Evolutionary conservation across 1,139 yeast species (phyloP), one percentile per base, ranked within the genome.

Genomic region (Yamadazyma trypodendri): DNA sequence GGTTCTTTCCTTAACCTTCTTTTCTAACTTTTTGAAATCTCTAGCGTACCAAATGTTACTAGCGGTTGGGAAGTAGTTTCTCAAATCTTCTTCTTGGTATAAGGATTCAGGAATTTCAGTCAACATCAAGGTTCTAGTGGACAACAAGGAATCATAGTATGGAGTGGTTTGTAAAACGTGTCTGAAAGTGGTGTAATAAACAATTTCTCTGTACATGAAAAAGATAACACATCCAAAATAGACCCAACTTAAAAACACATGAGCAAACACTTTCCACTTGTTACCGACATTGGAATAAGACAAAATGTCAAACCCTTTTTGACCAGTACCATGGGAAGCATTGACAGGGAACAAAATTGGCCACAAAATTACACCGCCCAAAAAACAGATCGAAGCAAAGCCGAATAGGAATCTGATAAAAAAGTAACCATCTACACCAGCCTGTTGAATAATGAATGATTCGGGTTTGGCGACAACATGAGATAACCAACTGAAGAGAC

Each of bases 391-490:
- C 13, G 75, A 59, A 21, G 78, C 68, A 41, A 85, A 74, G 35
- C 86, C 72, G 39, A 83, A 77, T 43, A 92, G 58, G 58, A 81
- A 92, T 48, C 98, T 72, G 38, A 87, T 60, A 55, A 86, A 90
- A 51, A 89, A 81, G 62, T 88, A 92, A 12, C 96, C 97, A 60
- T 90, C 97, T 10, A 87, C 61, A 30, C 96, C 95, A 22, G 88
- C 73, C 48, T 85, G 88, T 52, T 85, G 86, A 45, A 92, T 74
- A 39, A 88, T 62, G 55, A 75, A 86, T 2, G 82, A 54, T 48
- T 84, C 92, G 1, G 84, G 79, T 49, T 79, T 78, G 10, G 58
- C 46, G 34, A 80, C 46, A 20, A 83, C 44, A 35, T 65, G 66
- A 1, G 73, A 58, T 3, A 82, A 46, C 94, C 92, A 84, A 9